phyloP scores from a whole-genome alignment of 257 asterid genomes.

The Gardenia jasminoides region DNA sequence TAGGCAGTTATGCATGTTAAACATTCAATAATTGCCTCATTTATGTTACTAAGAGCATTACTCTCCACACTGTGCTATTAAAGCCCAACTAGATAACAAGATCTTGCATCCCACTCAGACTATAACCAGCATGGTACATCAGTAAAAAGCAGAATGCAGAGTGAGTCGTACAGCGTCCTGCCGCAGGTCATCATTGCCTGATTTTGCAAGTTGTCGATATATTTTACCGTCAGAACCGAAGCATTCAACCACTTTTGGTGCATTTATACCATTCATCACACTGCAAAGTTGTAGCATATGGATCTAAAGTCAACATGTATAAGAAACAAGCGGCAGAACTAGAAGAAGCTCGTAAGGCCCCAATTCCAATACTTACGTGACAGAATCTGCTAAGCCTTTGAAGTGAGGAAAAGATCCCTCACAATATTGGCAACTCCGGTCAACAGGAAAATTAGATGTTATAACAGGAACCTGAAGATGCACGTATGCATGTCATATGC shows the following conservation, averaged over 20 bases:
- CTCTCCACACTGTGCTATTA: background rate
- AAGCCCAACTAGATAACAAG: background rate
- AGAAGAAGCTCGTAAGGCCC: background rate
- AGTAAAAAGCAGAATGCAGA: constrained; percentile 13
- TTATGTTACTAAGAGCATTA: background rate
- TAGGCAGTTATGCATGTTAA: background rate
- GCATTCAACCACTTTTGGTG: constrained; percentile 98
- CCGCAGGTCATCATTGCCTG: constrained; percentile 97
- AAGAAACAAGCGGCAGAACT: too few relatives aligned
- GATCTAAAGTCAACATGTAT: background rate
- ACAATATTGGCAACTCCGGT: constrained; percentile 75
- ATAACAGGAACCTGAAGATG: constrained; percentile 88
- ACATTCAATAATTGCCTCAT: background rate
- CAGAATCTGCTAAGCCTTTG: constrained; percentile 85
- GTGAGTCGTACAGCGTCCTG: constrained; percentile 89
- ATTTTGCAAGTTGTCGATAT: constrained; percentile 96
- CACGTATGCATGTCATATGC: background rate
- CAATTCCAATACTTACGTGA: constrained; percentile 56
- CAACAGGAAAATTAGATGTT: constrained; percentile 83
- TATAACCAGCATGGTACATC: background rate
- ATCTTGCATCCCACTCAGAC: background rate
- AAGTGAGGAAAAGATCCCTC: constrained; percentile 91
- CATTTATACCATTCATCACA: constrained; percentile 95
- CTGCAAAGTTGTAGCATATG: constrained; percentile 43
- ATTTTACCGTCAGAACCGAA: constrained; percentile 84